Conservation (phyloP, 106 monocot species). For the Dioscorea zingiberensis region DNA sequence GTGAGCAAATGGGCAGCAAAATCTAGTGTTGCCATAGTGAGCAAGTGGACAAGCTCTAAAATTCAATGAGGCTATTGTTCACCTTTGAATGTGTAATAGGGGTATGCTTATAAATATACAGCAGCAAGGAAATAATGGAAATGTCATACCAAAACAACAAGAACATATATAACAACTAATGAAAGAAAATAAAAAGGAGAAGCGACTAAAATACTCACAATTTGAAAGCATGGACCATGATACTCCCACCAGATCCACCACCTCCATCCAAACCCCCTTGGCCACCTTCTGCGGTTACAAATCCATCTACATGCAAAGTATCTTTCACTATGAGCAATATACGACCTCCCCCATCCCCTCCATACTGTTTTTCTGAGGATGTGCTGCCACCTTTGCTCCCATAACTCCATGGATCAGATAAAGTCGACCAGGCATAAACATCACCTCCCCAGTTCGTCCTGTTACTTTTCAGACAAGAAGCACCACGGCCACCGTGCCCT, state of each 20-base stretch:
- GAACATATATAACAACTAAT: neutral
- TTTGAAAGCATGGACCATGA: slow-evolving; percentile 63
- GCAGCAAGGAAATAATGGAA: neutral
- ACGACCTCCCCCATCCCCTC: slow-evolving; percentile 85
- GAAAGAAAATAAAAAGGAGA: neutral
- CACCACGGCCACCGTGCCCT: slow-evolving; percentile 92
- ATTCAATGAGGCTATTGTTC: too few relatives aligned
- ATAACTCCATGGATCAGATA: slow-evolving; percentile 88
- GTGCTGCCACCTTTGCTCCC: slow-evolving; percentile 83
- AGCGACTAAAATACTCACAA: slow-evolving; percentile 46
- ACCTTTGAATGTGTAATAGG: neutral
- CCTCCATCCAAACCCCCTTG: slow-evolving; percentile 62
- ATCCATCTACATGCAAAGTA: slow-evolving; percentile 57
- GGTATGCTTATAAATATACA: neutral
- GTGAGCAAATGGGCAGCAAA: too few relatives aligned
- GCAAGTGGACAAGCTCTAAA: too few relatives aligned
- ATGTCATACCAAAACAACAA: neutral
- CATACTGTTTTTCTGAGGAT: slow-evolving; percentile 46
- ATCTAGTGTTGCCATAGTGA: too few relatives aligned
- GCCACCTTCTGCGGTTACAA: slow-evolving; percentile 70
- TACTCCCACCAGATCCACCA: slow-evolving; percentile 95
- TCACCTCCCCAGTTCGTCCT: slow-evolving; percentile 96
- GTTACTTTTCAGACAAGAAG: slow-evolving; percentile 71
- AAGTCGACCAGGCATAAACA: slow-evolving; percentile 89
- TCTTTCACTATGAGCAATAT: slow-evolving; percentile 47